These are phyloP conservation scores for Candida silvatica DNA, from an alignment of 805 yeast species.

Conservation along the genomic window DNA sequence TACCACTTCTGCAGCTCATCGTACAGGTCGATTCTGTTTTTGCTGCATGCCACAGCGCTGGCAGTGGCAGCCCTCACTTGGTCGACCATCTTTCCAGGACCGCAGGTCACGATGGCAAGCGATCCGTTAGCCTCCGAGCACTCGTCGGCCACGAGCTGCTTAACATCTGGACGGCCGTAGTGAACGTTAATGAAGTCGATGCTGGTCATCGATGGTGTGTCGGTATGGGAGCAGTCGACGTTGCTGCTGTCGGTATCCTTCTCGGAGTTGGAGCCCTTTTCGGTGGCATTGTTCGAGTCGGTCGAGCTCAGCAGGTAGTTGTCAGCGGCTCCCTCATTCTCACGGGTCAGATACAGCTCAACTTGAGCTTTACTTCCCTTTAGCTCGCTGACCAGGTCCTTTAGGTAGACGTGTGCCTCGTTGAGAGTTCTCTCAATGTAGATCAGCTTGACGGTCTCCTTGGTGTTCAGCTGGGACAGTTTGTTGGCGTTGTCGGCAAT, in stretches of 20 bases:
- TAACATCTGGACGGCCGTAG: conserved; percentile 4
- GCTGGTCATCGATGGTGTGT: not conserved
- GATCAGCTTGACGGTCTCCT: conserved; percentile 32
- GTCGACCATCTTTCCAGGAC: conserved; percentile 40
- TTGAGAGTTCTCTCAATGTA: conserved; percentile 52
- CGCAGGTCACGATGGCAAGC: conserved; percentile 36
- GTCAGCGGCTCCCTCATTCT: conserved; percentile 2
- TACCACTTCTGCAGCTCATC: conserved; percentile 76
- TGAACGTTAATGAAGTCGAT: conserved; percentile 1
- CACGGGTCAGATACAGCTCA: conserved; percentile 31
- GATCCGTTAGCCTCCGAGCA: conserved; percentile 9
- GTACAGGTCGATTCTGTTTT: conserved; percentile 55
- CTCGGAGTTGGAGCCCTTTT: not conserved
- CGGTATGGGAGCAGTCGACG: not conserved
- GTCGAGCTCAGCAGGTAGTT: not conserved
- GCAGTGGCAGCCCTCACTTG: conserved; percentile 40
- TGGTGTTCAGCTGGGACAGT: conserved; percentile 1
- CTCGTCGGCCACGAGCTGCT: not conserved
- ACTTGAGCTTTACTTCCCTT: conserved; percentile 19
- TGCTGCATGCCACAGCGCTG: conserved; percentile 28
- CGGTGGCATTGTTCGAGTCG: not conserved
- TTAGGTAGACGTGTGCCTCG: conserved; percentile 36
- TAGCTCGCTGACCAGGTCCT: conserved; percentile 25
- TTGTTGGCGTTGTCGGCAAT: conserved; percentile 29
- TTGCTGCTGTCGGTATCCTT: not conserved